These are phyloP conservation scores for Xylaria sp. DNA, from an alignment of 2,329 filamentous ascomycete species.

Conservation along the genomic window DNA sequence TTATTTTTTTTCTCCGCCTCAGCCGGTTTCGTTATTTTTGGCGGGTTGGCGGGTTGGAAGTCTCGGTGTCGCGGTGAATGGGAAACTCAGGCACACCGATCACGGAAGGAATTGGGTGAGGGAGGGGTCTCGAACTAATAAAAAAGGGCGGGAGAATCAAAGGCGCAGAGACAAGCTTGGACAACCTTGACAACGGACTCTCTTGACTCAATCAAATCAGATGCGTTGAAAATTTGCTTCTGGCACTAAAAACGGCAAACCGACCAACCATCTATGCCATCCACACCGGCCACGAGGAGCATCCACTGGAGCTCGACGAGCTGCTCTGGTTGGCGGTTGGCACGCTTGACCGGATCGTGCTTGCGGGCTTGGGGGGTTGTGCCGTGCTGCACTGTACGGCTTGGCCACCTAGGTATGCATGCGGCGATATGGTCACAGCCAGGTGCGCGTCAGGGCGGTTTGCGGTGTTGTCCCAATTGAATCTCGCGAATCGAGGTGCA, in stretches of 20 bases:
- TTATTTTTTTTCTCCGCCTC: conserved; percentile 28
- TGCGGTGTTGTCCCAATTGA: conserved; percentile 27
- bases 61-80: conserved; percentile 35
- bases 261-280: conserved; percentile 28
- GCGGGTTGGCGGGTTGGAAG: conserved; percentile 7
- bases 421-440: neutral
- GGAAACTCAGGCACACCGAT: conserved; percentile 43
- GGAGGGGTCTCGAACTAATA: conserved; percentile 47
- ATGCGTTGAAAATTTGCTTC: conserved; percentile 40
- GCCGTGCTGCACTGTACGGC: conserved; percentile 8
- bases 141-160: conserved; percentile 40
- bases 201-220: conserved; percentile 31
- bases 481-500: too few species aligned
- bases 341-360: conserved; percentile 9
- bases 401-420: conserved; percentile 18
- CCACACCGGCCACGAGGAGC: conserved; percentile 35
- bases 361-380: neutral
- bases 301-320: conserved; percentile 16
- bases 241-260: conserved; percentile 39
- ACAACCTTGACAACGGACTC: neutral
- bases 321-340: conserved; percentile 21
- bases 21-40: conserved; percentile 8
- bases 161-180: conserved; percentile 4
- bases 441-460: neutral
- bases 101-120: conserved; percentile 47